Evolutionary conservation across 768 basidiomycete species (phyloP), one percentile per base, ranked within the genome.

Genomic region (Boletus reticuloceps): DNA sequence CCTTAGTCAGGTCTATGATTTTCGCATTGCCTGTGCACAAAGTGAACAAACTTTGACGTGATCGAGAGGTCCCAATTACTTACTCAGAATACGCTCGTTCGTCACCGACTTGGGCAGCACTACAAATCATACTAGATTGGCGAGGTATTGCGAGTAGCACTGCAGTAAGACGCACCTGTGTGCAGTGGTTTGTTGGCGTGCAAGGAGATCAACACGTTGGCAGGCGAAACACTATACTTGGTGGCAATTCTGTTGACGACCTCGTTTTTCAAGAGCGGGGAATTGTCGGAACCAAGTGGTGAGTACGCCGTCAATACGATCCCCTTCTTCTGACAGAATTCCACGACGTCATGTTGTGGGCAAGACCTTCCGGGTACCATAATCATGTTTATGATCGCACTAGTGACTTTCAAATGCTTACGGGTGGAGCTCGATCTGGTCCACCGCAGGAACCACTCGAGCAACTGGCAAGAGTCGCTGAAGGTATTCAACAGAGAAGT

Each of bases 81-180:
- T 55, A 81, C 80, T 64, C 38, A 77, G 70, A 64, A 91, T 86
- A 20, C 90, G 84, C 50, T 77, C 69, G 51, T 80, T 75, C 6
- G 84, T 91, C 40, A 92, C 90, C 6, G 86, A 89, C 75, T 93
- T 93, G 22, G 89, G 78, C 38, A 93, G 74, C 27, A 89, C 89
- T 76, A 43, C 20, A 48, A 32, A 46, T 29, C 6, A 5, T 47
- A 20, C 1, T 58, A 55, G 22, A 45, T 70, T 57, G 50, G 50
- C 56, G 6, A 64, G 14, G 57, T 53, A 36, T 17, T 10, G 43
- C 32, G n/a, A 43, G 29, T 12, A 42, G n/a, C 32, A 43, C 16
- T 17, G 16, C 19, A 5, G 34, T 36, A 16, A 31, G 8, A 44
- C 59, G 27, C 57, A 81, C 80, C 82, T 42, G 72, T 79, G 42